Conservation (phyloP, 345 rosid species). For the Eucalyptus urophylla region DNA sequence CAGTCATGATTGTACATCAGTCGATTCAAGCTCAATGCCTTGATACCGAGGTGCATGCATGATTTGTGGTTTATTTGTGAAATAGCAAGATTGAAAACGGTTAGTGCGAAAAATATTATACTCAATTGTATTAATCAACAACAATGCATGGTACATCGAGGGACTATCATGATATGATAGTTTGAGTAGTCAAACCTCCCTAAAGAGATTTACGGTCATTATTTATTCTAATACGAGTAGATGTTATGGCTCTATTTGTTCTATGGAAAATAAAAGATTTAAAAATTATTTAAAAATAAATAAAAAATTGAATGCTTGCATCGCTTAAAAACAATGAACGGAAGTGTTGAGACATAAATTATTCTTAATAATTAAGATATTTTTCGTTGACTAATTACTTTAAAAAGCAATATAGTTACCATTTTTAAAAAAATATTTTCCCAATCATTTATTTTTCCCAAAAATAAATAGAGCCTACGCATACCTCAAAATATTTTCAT, state of each 20-base stretch:
- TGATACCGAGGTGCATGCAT: neutral
- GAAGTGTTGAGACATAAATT: no score
- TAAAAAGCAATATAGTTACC: no score
- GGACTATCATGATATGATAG: neutral
- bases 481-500: neutral
- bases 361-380: no score
- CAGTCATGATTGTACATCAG: neutral
- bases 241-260: no score
- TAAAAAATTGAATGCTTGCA: accelerated
- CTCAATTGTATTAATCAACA: neutral
- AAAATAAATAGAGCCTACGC: no score
- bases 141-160: neutral
- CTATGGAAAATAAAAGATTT: accelerated
- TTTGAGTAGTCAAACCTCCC: neutral
- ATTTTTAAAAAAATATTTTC: accelerated
- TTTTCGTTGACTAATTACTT: no score
- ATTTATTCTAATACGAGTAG: no score
- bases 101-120: neutral
- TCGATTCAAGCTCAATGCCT: neutral
- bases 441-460: no score
- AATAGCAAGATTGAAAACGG: neutral
- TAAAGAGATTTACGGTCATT: accelerated
- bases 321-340: accelerated
- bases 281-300: no score
- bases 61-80: neutral